Conservation (phyloP, 192 early-diverging fungal genomes). For the Rhizophagus clarus region DNA sequence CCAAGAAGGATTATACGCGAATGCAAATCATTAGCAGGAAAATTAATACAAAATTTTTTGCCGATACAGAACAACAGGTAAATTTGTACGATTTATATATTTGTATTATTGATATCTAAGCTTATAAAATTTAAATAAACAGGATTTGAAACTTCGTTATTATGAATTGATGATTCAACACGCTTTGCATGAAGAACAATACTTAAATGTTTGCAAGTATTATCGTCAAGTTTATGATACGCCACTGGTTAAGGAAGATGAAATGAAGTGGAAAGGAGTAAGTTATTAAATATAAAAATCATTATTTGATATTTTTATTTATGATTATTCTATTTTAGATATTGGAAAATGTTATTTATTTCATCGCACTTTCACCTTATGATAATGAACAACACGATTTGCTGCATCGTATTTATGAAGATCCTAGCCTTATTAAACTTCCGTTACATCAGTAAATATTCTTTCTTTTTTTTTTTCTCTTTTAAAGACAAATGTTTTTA, state of each 20-base stretch:
- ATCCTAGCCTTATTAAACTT: conserved; percentile 77
- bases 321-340: conserved; percentile 44
- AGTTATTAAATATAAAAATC: background rate
- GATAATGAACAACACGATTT: conserved; percentile 97
- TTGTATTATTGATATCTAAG: background rate
- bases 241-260: conserved; percentile 75
- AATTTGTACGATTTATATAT: background rate
- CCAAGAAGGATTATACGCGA: conserved; percentile 89
- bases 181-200: conserved; percentile 88
- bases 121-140: conserved; percentile 4
- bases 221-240: conserved; percentile 92
- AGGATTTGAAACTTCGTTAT: conserved; percentile 95
- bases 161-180: conserved; percentile 97
- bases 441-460: conserved; percentile 64
- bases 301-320: background rate
- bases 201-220: conserved; percentile 90
- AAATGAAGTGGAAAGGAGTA: conserved; percentile 73
- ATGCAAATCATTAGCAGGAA: conserved; percentile 95
- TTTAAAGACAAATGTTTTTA: background rate
- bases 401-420: conserved; percentile 82
- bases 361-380: conserved; percentile 86
- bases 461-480: background rate
- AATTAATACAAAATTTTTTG: conserved; percentile 95
- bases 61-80: conserved; percentile 77
- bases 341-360: conserved; percentile 82